Percentiles rank a stretch among this genome's conserved stretches.
Conservation (phyloP, 805 yeast genomes). For the Metschnikowia borealis region DNA sequence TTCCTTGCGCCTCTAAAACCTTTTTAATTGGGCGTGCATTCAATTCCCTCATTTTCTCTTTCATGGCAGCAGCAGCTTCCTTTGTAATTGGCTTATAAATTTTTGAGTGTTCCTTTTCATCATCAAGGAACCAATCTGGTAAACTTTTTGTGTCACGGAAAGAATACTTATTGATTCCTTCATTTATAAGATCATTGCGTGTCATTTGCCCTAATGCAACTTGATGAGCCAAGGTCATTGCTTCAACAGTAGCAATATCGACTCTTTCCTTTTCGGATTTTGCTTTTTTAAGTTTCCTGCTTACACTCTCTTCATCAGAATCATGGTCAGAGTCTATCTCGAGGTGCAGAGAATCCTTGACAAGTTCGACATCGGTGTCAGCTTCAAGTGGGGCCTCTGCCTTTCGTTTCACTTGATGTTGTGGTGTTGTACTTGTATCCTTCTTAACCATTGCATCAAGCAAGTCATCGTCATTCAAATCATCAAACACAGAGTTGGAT, state of each 20-base stretch:
- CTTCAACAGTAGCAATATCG: constrained; percentile 88
- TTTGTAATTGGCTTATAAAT: constrained; percentile 89
- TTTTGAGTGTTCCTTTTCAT: constrained; percentile 83
- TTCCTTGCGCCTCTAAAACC: constrained; percentile 95
- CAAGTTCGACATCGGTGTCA: constrained; percentile 45
- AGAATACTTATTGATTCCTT: constrained; percentile 87
- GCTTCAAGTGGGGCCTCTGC: constrained; percentile 13
- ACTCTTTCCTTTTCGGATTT: constrained; percentile 58
- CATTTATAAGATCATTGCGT: constrained; percentile 82
- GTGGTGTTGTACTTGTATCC: constrained; percentile 3
- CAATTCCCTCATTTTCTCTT: constrained; percentile 49
- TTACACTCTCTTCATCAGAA: constrained; percentile 47
- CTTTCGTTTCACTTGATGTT: constrained; percentile 9
- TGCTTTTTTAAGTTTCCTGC: constrained; percentile 34
- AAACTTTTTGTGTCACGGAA: constrained; percentile 87
- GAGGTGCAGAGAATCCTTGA: constrained; percentile 25
- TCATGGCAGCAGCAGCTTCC: constrained; percentile 54
- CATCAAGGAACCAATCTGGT: constrained; percentile 97
- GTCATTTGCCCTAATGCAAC: constrained; percentile 84
- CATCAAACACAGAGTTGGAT: constrained; percentile 37
- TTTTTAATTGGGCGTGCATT: constrained; percentile 98
- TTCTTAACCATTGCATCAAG: constrained; percentile 10
- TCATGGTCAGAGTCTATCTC: constrained; percentile 44
- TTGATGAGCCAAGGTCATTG: constrained; percentile 97
- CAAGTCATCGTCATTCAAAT: constrained; percentile 46